Base-by-base conservation (phyloP, 768 basidiomycete species). In the Phanerodontia chrysosporium region DNA sequence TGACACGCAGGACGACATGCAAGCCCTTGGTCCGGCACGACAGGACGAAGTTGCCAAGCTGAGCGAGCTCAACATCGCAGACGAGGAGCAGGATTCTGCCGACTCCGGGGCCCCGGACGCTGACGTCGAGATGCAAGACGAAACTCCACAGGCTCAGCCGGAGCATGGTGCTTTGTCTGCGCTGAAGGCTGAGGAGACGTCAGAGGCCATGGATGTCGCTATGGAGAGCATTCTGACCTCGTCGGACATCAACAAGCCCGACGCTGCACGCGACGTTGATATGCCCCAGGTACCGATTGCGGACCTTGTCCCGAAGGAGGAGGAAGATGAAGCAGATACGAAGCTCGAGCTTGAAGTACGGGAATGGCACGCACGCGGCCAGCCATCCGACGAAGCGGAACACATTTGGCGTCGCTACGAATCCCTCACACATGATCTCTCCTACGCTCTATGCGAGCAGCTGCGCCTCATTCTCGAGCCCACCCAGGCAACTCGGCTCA, bases 391-490 rank as follows among this genome's bases (percentile, higher is more conserved):
- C 48, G 75, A 75, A 6, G 85, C 88, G 0, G 86, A 89, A 64
- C 82, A 83, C 55, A 80, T 96, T n/a, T 99, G 97, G 97, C 85
- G 89, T 13, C 76, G 86, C 16, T 99, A 99, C 74, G 89, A 91
- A 65, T 86, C 89, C 2, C 77, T 97, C 63, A 98, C 97, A 0
- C 87, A 92, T 57, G 88, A 96, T 60, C 83, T 99, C 44, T 90
- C 97, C 1, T 92, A 91, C 66, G 81, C 87, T 1, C 84, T 99
- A 22, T 98, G 95, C 69, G 97, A 98, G 74, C 95, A 98, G 69
- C 84, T 98, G 18, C 90, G 97, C 25, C 88, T 98, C 32, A 96
- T 98, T 70, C 82, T 99, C 36, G 95, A 95, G 62, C 97, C 97
- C 0, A 98, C 96, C 0, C 78, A 90, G 51, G 94, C 97, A 5